Percentiles rank a stretch among this genome's conserved stretches.
phyloP scores from a whole-genome alignment of 1,284 basidiomycete species.

The Ustilago loliicola region DNA sequence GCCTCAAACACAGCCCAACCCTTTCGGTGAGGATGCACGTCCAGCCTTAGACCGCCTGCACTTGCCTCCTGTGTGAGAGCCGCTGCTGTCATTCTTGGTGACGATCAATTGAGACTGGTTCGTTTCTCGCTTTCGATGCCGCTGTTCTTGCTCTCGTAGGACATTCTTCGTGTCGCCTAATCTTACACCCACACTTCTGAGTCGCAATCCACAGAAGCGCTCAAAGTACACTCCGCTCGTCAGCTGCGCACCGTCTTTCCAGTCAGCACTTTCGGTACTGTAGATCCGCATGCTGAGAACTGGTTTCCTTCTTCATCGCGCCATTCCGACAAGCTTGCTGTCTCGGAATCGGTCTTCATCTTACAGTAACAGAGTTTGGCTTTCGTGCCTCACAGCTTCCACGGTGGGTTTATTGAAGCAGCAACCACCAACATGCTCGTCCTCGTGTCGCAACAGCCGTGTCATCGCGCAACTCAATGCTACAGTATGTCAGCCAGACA shows the following conservation, averaged over 20 bases:
- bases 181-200: background rate
- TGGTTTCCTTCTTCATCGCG: too few species aligned
- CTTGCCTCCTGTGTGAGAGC: too few species aligned
- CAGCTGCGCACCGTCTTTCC: background rate
- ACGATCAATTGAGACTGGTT: background rate
- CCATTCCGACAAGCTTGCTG: too few species aligned
- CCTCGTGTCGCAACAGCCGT: background rate
- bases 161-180: slow-evolving; percentile 9
- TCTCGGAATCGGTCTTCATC: background rate
- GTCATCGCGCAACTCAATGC: background rate
- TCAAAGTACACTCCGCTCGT: background rate
- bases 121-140: background rate
- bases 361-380: background rate
- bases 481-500: too few species aligned
- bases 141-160: background rate
- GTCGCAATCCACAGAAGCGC: background rate
- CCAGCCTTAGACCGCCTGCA: background rate
- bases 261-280: too few species aligned
- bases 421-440: background rate
- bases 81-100: background rate
- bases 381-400: background rate
- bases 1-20: slow-evolving; percentile 6
- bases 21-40: slow-evolving; percentile 2
- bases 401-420: background rate
- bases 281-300: background rate